A percentile compares a stretch with the other conserved stretches of the same genome.
Conservation (phyloP, 1,284 basidiomycete species). For the Tetrapyrgos nigripes region DNA sequence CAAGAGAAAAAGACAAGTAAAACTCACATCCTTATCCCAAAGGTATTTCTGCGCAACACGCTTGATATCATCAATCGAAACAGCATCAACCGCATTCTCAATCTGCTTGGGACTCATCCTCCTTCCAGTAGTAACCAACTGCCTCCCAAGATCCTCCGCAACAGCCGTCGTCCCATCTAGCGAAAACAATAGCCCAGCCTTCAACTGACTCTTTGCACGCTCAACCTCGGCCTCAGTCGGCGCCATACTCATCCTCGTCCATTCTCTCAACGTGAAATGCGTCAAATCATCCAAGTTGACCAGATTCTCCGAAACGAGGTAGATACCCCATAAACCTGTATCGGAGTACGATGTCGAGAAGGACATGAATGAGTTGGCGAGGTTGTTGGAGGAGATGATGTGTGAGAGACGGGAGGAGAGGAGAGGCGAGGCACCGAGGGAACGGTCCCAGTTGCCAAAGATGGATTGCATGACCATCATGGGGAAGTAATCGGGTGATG, state of each 20-base stretch:
- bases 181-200: constrained; percentile 90
- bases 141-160: constrained; percentile 98
- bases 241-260: constrained; percentile 94
- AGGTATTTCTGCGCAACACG: constrained; percentile 95
- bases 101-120: constrained; percentile 94
- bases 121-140: constrained; percentile 93
- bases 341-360: constrained; percentile 99
- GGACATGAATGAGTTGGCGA: constrained; percentile 99
- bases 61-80: constrained; percentile 91
- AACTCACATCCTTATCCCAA: constrained; percentile 93
- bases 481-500: constrained; percentile 98
- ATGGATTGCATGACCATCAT: constrained; percentile 99
- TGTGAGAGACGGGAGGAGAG: constrained; percentile 93
- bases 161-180: constrained; percentile 96
- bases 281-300: constrained; percentile 92
- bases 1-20: constrained; percentile 18
- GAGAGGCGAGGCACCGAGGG: constrained; percentile 89
- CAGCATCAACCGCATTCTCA: constrained; percentile 91
- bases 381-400: constrained; percentile 92
- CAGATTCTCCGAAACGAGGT: constrained; percentile 94
- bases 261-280: constrained; percentile 96
- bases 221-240: constrained; percentile 91
- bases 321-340: constrained; percentile 99
- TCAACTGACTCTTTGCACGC: constrained; percentile 97
- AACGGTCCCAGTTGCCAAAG: constrained; percentile 99